These are phyloP conservation scores for Eucalyptus shirleyi DNA, from an alignment of 345 rosid species.

Conservation along the genomic window DNA sequence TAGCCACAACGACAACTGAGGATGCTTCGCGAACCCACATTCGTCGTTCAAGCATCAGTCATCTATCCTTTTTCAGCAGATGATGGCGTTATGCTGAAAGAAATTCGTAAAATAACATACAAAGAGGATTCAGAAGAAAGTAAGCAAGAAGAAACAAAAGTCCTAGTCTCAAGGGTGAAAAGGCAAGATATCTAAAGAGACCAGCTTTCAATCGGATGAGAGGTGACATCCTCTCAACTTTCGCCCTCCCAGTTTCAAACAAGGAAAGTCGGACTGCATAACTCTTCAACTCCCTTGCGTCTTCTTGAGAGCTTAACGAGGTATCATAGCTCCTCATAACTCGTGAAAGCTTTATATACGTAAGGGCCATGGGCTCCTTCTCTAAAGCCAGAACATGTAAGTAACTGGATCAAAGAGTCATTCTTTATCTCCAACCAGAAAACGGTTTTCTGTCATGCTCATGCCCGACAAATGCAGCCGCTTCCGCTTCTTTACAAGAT, in stretches of 20 bases:
- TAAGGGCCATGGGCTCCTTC: not conserved
- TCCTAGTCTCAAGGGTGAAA: not conserved
- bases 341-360: not conserved
- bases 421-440: conserved; percentile 10
- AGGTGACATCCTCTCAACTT: not conserved
- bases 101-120: not conserved
- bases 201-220: not conserved
- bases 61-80: not conserved
- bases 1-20: not conserved
- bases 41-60: not conserved
- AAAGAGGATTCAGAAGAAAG: not conserved
- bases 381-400: not conserved
- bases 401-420: not conserved
- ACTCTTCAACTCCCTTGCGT: not conserved
- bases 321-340: not conserved
- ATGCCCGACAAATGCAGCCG: conserved; percentile 53
- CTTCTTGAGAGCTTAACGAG: not conserved
- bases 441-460: conserved; percentile 31
- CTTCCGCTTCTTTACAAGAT: conserved; percentile 61
- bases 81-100: not conserved
- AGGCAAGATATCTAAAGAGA: not conserved
- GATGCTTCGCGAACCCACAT: not conserved
- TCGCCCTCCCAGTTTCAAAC: not conserved
- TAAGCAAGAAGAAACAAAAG: not conserved
- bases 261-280: not conserved